Base-by-base conservation (phyloP, 345 rosid genomes). In the Turritis glabra region DNA sequence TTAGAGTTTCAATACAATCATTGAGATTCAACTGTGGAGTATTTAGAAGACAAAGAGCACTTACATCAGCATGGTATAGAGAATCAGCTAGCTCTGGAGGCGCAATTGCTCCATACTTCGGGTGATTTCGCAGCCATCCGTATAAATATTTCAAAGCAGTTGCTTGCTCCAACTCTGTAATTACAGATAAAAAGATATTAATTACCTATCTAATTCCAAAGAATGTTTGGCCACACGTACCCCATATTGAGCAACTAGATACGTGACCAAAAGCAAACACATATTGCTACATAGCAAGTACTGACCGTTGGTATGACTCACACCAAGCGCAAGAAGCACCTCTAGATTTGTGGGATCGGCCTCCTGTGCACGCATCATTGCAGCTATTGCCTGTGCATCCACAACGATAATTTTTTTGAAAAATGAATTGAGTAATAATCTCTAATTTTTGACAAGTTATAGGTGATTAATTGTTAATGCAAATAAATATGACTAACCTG, bases 261-360 rank as follows among this genome's bases (percentile, higher is more conserved):
- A 65, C n/a, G 64, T 13, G 38, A 64, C 11, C 13, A 71, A 64
- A 65, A 58, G n/a, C 67, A 38, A 60, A 60, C 72, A 51, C 64
- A 58, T 41, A 38, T 51, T 38, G 35, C 47, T 41, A 59, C 22
- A 69, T 29, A 35, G 21, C 33, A 71, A 44, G 38, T 54, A 87
- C 94, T 84, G 46, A 96, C 99, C 99, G 72, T 96, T 96, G 70
- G 99, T 92, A 84, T 96, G 97, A 79, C 98, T 92, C 75, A 96
- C 98, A 57, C 99, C 98, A 81, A 96, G 97, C 7, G 99, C 91
- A 80, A 96, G 98, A 82, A 96, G 98, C 71, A 96, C 99, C 83
- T 92, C 99, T 14, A 96, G 87, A 82, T 96, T 96, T 72, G 89
- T 73, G 51, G 98, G 97, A 83, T 90, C 93, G 52, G 99, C 98